These are phyloP conservation scores for Albifimbria verrucaria DNA, from an alignment of 2,329 filamentous ascomycete species.

Conservation along the genomic window DNA sequence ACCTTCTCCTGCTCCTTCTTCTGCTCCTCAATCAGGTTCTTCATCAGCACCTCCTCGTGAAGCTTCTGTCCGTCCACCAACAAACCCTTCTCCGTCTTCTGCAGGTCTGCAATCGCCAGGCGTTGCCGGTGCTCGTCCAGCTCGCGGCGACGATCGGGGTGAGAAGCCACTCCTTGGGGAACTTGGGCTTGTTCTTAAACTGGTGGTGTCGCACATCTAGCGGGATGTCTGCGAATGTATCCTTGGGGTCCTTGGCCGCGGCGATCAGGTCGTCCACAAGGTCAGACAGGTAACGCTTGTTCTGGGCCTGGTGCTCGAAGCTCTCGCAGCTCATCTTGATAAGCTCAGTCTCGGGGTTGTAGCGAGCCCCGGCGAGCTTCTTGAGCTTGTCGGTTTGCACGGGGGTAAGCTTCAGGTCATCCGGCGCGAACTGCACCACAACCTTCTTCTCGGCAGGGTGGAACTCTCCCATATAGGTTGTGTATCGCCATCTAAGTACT, in stretches of 20 bases:
- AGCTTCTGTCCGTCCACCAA: constrained; percentile 56
- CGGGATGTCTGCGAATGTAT: constrained; percentile 85
- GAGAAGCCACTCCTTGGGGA: constrained; percentile 82
- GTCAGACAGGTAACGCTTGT: constrained; percentile 91
- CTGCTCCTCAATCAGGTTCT: constrained; percentile 29
- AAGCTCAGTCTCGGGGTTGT: constrained; percentile 78
- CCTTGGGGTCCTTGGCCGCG: constrained; percentile 72
- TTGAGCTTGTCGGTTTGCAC: constrained; percentile 75
- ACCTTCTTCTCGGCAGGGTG: constrained; percentile 94
- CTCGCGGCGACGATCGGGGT: constrained; percentile 63
- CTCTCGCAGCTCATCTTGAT: constrained; percentile 90
- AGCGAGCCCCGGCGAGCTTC: constrained; percentile 82
- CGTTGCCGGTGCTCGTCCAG: constrained; percentile 59
- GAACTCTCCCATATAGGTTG: constrained; percentile 89
- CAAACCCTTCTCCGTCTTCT: constrained; percentile 48
- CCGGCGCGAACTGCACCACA: constrained; percentile 80
- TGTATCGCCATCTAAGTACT: constrained; percentile 91
- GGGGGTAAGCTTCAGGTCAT: constrained; percentile 66
- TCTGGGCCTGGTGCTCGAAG: constrained; percentile 86
- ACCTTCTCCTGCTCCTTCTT: constrained; percentile 31
- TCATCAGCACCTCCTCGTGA: constrained; percentile 37
- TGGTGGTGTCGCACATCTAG: constrained; percentile 86
- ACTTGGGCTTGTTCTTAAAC: constrained; percentile 62
- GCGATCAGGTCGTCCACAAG: constrained; percentile 69
- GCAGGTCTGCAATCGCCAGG: constrained; percentile 50